Evolutionary conservation across 176 grass and related monocot species (phyloP), one percentile per base, ranked within the genome.

Genomic region (Eleusine coracana): DNA sequence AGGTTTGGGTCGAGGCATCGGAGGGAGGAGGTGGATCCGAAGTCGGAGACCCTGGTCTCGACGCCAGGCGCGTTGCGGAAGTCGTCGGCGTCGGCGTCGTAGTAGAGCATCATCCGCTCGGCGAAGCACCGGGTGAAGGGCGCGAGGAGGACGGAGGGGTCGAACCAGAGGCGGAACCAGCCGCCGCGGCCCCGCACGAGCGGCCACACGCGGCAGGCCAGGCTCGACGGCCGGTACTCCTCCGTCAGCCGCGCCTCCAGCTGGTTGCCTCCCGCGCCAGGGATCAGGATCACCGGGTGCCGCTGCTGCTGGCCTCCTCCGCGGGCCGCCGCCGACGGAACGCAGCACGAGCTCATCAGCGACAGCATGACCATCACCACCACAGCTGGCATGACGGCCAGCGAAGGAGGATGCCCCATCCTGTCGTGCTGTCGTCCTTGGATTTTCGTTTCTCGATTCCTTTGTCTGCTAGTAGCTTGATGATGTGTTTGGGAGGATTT

Each of bases 121-220:
- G 95, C 90, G 85, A 98, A 98, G 86, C 95, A 94, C 46, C 63
- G 27, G 54, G 91, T 95, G 84, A 95, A 31, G 1, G 89, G 71
- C 18, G 90, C 83, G 12, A 98, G 64, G 17, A 98, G 36, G 39
- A 95, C 96, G 27, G 92, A 88, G 7, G 89, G 85, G 58, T 98
- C 89, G 68, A 98, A 98, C 96, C 96, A 98, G 50, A 98, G 64
- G 58, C 91, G 86, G 87, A 91, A 98, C 96, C 96, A 98, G 0
- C 91, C 91, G 34, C 70, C 82, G 58, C 52, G 81, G 5, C 77
- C 81, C 5, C 83, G 83, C 29, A 83, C 82, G 34, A 21, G 52
- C 12, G 76, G 86, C 72, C 86, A 81, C 70, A 91, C 56, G 15
- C 51, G 70, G 86, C 92, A 98, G 55, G 63, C 75, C n/a, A 98